Percentiles rank a stretch among this genome's conserved stretches.
These are phyloP conservation scores for Hordeum pubiflorum DNA, from an alignment of 202 grass and related monocot genomes.

Conservation along the genomic window DNA sequence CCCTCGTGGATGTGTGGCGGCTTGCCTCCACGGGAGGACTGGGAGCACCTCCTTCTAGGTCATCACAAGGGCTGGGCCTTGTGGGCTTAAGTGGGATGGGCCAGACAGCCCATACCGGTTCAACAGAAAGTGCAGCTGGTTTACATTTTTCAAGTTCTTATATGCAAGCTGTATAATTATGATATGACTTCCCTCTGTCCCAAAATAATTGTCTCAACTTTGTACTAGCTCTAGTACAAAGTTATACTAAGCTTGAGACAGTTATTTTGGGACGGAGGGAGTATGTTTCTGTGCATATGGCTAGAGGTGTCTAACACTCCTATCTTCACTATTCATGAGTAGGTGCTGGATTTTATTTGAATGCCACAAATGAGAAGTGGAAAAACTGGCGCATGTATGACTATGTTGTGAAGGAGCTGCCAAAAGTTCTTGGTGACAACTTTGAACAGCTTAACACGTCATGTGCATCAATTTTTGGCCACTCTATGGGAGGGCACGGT, in stretches of 20 bases:
- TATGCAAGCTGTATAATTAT: background rate
- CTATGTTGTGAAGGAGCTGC: constrained; percentile 84
- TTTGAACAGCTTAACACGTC: constrained; percentile 76
- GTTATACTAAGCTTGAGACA: too few species aligned
- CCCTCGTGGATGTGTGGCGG: too few species aligned
- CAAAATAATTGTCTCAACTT: too few species aligned
- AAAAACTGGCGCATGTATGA: constrained; percentile 98
- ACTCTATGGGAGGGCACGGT: constrained; percentile 97
- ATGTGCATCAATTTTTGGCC: constrained; percentile 79
- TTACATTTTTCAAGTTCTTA: background rate
- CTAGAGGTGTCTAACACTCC: background rate
- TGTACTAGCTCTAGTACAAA: too few species aligned
- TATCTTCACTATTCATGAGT: background rate
- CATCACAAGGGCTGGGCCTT: too few species aligned
- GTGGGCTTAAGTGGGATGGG: too few species aligned
- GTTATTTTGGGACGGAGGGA: too few species aligned
- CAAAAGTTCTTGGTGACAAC: constrained; percentile 58
- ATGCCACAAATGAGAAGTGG: constrained; percentile 83
- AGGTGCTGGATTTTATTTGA: constrained; percentile 98
- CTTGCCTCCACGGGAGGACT: too few species aligned
- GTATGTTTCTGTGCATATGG: background rate
- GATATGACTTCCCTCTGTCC: background rate
- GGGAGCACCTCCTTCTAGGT: too few species aligned
- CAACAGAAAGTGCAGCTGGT: background rate
- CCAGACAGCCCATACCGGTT: too few species aligned